Percentiles rank a stretch among this genome's conserved stretches.
Evolutionary conservation across 768 basidiomycete genomes (phyloP).

Genomic region (Cyclocybe cylindracea): DNA sequence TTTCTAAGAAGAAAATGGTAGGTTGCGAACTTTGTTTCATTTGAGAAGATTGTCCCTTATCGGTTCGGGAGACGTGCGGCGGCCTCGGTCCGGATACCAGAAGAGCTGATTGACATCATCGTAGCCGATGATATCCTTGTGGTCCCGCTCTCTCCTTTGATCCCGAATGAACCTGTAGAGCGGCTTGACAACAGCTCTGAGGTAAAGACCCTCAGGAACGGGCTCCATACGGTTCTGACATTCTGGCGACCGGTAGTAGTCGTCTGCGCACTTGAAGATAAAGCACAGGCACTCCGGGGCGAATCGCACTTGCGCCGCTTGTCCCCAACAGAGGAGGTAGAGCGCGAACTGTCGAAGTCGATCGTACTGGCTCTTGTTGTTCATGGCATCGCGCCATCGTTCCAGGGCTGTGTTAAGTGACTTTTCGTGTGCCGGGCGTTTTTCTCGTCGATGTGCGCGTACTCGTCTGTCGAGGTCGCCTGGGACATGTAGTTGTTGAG

Average conservation of each 20-base stretch:
- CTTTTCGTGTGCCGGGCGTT: constrained; percentile 57
- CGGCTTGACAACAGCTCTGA: constrained; percentile 88
- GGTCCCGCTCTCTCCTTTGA: not conserved
- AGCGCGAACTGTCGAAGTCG: constrained; percentile 94
- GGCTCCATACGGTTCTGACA: constrained; percentile 92
- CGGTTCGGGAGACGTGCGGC: too few species aligned
- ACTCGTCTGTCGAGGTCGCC: constrained; percentile 85
- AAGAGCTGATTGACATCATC: constrained; percentile 99
- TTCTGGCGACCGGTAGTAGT: constrained; percentile 98
- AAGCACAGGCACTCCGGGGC: constrained; percentile 96
- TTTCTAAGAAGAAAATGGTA: too few species aligned
- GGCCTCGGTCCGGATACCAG: constrained; percentile 99
- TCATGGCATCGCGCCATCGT: constrained; percentile 97
- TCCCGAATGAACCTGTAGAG: constrained; percentile 96
- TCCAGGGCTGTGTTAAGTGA: constrained; percentile 82
- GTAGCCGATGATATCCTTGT: constrained; percentile 90
- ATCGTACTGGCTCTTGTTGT: constrained; percentile 98
- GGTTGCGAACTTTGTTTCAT: too few species aligned
- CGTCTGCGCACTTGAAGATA: constrained; percentile 99
- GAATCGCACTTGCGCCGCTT: constrained; percentile 96
- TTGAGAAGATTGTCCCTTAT: too few species aligned
- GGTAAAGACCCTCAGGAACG: constrained; percentile 93
- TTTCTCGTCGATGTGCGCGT: constrained; percentile 86
- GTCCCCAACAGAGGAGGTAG: constrained; percentile 96
- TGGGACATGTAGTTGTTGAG: constrained; percentile 84